Evolutionary conservation across 139 green algal genomes (phyloP).

Genomic region (Yamagishiella unicocca): DNA sequence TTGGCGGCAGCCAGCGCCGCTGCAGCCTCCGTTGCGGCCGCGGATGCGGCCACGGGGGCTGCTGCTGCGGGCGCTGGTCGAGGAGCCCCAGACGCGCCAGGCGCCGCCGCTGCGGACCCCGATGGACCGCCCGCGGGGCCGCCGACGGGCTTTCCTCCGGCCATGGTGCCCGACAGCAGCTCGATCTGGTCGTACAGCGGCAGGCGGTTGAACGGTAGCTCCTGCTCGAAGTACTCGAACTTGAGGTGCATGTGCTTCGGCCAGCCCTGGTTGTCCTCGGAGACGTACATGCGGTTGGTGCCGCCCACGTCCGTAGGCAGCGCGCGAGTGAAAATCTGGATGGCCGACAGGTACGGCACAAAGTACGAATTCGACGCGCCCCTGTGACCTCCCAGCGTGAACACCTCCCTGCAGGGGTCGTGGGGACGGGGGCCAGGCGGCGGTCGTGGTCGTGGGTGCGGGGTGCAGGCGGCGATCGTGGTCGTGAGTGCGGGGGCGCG

Average conservation of each 20-base stretch:
- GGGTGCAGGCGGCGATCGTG: too few relatives aligned
- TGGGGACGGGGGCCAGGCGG: not conserved
- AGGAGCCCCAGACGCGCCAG: too few relatives aligned
- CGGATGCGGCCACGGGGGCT: too few relatives aligned
- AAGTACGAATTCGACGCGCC: slow-evolving; percentile 79
- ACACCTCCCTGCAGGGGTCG: slow-evolving; percentile 43
- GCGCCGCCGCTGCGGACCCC: too few relatives aligned
- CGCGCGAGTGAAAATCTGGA: slow-evolving; percentile 78
- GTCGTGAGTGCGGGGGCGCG: too few relatives aligned
- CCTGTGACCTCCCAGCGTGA: slow-evolving; percentile 66
- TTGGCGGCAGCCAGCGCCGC: too few relatives aligned
- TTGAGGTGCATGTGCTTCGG: slow-evolving; percentile 72
- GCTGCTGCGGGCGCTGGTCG: too few relatives aligned
- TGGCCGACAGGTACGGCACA: slow-evolving; percentile 83
- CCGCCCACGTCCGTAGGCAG: slow-evolving; percentile 51
- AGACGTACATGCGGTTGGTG: slow-evolving; percentile 61
- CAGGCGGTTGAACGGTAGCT: slow-evolving; percentile 77
- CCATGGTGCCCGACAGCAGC: slow-evolving; percentile 50
- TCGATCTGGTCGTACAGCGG: slow-evolving; percentile 73
- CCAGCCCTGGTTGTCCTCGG: slow-evolving; percentile 66
- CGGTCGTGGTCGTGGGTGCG: not conserved
- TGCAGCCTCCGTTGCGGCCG: too few relatives aligned
- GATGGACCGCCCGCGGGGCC: not conserved
- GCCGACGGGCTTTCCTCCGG: not conserved
- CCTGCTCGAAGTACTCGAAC: slow-evolving; percentile 76